These are phyloP conservation scores for Colletotrichum zoysiae DNA, from an alignment of 2,329 filamentous ascomycete species.

Conservation along the genomic window DNA sequence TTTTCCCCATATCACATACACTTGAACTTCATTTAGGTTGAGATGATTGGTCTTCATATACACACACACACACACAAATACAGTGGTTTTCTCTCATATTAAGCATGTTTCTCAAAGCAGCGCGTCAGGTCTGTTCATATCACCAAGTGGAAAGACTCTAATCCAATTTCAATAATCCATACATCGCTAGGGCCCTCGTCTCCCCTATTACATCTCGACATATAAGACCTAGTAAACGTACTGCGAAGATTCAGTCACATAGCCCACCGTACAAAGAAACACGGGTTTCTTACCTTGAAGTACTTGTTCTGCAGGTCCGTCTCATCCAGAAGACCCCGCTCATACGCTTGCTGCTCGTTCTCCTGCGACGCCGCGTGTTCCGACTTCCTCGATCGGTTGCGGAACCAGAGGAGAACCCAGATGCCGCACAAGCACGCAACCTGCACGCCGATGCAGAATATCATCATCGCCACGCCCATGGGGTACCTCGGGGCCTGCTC, in stretches of 20 bases:
- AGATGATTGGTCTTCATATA: background rate
- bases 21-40: background rate
- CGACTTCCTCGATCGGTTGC: conserved; percentile 30
- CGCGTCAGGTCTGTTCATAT: background rate
- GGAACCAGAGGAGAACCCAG: conserved; percentile 19
- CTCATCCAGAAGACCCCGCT: conserved; percentile 25
- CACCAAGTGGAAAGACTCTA: background rate
- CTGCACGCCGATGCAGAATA: conserved; percentile 38
- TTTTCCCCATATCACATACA: background rate
- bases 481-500: conserved; percentile 46
- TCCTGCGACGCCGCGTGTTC: conserved; percentile 15
- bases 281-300: conserved; percentile 5
- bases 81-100: background rate
- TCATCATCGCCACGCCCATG: conserved; percentile 49
- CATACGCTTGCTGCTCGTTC: conserved; percentile 27
- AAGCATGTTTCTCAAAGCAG: background rate
- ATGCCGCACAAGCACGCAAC: conserved; percentile 22
- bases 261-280: background rate
- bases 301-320: conserved; percentile 37
- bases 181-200: background rate
- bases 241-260: background rate
- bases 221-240: background rate
- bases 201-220: background rate
- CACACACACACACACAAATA: background rate
- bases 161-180: background rate